Evolutionary conservation across 345 rosid genomes (phyloP).

Genomic region (Citrus sp.): DNA sequence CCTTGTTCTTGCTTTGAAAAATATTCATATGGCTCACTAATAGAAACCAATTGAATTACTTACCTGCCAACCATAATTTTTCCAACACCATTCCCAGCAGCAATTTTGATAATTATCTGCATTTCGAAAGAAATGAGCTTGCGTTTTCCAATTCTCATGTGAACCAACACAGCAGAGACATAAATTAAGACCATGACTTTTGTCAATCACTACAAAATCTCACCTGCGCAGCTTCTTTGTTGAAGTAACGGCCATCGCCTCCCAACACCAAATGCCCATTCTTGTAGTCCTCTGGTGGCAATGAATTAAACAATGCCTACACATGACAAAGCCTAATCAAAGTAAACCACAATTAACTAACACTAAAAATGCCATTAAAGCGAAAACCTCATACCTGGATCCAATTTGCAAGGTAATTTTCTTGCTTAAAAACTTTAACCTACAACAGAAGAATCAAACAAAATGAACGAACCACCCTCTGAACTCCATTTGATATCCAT

Average conservation of each 20-base stretch:
- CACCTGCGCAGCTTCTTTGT: constrained; percentile 90
- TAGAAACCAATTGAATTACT: constrained; percentile 25
- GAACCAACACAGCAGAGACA: neutral
- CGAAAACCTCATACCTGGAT: constrained; percentile 61
- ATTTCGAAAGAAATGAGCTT: constrained; percentile 18
- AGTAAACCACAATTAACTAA: neutral
- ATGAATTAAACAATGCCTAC: constrained; percentile 84
- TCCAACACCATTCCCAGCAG: constrained; percentile 91
- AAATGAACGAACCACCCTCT: neutral
- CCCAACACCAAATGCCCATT: constrained; percentile 75
- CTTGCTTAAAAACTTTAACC: constrained; percentile 89
- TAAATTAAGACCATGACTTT: neutral
- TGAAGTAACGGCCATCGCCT: constrained; percentile 94
- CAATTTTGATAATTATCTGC: constrained; percentile 90
- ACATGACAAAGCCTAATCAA: constrained; percentile 12
- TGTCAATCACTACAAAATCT: neutral
- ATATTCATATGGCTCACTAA: constrained; percentile 2
- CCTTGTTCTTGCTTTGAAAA: neutral
- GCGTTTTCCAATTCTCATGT: neutral
- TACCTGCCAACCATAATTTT: constrained; percentile 80
- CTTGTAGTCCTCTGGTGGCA: constrained; percentile 78
- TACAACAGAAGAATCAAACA: constrained; percentile 13
- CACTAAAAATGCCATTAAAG: neutral
- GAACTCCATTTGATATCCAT: neutral
- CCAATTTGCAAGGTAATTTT: constrained; percentile 92